Conservation (phyloP, 768 basidiomycete genomes). For the Lactarius evosmus region DNA sequence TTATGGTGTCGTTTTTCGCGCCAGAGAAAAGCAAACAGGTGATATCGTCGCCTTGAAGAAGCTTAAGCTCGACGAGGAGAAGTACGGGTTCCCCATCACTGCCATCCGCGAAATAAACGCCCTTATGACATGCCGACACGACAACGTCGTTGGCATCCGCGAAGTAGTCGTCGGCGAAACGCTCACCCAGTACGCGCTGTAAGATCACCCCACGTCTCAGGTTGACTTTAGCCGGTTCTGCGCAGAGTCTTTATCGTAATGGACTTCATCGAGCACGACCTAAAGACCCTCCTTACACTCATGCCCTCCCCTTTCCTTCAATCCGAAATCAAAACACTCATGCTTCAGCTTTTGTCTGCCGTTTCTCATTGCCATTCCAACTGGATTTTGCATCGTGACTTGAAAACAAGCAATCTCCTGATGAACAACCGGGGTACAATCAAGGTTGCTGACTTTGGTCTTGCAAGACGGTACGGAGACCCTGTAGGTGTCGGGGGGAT, state of each 20-base stretch:
- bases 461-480: slow-evolving; percentile 94
- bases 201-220: not conserved
- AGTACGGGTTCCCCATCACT: slow-evolving; percentile 97
- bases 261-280: slow-evolving; percentile 99
- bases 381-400: slow-evolving; percentile 96
- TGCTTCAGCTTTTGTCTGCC: slow-evolving; percentile 90
- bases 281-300: slow-evolving; percentile 89
- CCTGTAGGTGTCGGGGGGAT: slow-evolving; percentile 95
- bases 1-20: slow-evolving; percentile 97
- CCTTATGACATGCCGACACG: slow-evolving; percentile 91
- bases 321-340: slow-evolving; percentile 96
- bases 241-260: slow-evolving; percentile 95
- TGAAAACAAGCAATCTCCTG: slow-evolving; percentile 95
- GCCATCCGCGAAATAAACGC: slow-evolving; percentile 92
- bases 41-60: slow-evolving; percentile 98
- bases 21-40: slow-evolving; percentile 88
- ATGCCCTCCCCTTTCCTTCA: slow-evolving; percentile 98
- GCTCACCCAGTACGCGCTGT: slow-evolving; percentile 83
- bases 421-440: slow-evolving; percentile 99
- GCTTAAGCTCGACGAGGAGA: slow-evolving; percentile 97
- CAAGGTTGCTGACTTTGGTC: slow-evolving; percentile 97
- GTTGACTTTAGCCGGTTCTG: slow-evolving; percentile 11
- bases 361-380: slow-evolving; percentile 91
- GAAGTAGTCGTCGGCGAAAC: slow-evolving; percentile 99
- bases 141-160: slow-evolving; percentile 94